A percentile compares a stretch with the other conserved stretches of the same genome.
Conservation (phyloP, 2,329 filamentous ascomycete genomes). For the Cladosporium sp. region DNA sequence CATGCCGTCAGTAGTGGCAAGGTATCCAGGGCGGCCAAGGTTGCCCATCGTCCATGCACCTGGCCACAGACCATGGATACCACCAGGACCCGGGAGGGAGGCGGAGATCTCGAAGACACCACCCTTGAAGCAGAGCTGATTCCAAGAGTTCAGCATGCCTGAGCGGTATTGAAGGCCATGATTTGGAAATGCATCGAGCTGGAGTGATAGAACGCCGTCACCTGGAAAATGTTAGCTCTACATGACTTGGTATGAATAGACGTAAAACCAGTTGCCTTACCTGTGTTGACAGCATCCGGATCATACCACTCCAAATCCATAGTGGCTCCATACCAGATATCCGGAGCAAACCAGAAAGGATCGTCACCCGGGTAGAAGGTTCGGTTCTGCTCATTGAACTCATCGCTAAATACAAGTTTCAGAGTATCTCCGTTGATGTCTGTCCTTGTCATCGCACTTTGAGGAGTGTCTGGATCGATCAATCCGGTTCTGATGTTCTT, state of each 20-base stretch:
- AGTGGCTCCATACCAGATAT: slow-evolving; percentile 70
- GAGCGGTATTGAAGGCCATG: slow-evolving; percentile 65
- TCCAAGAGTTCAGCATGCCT: slow-evolving; percentile 73
- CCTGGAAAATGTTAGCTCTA: slow-evolving; percentile 41
- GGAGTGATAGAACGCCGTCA: slow-evolving; percentile 59
- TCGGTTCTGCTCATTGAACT: slow-evolving; percentile 64
- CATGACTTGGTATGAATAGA: not conserved
- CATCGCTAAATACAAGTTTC: slow-evolving; percentile 65
- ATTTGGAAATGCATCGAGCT: slow-evolving; percentile 62
- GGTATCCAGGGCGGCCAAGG: slow-evolving; percentile 64
- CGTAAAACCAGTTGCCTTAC: slow-evolving; percentile 14
- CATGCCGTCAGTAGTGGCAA: slow-evolving; percentile 65
- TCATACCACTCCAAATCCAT: slow-evolving; percentile 59
- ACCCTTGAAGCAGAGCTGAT: slow-evolving; percentile 68
- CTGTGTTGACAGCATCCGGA: slow-evolving; percentile 26
- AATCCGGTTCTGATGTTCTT: slow-evolving; percentile 58
- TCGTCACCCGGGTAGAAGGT: slow-evolving; percentile 70
- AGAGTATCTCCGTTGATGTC: slow-evolving; percentile 57
- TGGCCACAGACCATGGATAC: slow-evolving; percentile 68
- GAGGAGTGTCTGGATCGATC: slow-evolving; percentile 65
- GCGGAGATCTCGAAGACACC: slow-evolving; percentile 67
- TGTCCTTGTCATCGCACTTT: slow-evolving; percentile 52
- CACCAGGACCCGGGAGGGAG: slow-evolving; percentile 63
- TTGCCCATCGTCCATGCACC: slow-evolving; percentile 76
- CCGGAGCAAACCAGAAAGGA: slow-evolving; percentile 63